Evolutionary conservation across 768 basidiomycete species (phyloP).

Genomic region (Ramaria sp.): DNA sequence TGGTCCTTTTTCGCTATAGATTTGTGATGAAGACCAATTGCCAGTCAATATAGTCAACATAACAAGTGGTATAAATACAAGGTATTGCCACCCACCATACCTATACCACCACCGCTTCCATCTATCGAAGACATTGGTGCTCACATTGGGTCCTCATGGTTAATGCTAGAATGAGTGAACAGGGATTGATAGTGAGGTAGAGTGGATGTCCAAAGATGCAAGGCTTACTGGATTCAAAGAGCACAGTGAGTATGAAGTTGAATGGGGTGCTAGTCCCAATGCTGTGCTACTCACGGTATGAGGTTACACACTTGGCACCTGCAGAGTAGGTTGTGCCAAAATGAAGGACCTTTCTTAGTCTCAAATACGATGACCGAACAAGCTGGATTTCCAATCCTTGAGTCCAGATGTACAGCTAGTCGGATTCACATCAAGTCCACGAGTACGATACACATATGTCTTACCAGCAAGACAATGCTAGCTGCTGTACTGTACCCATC

Average conservation of each 20-base stretch:
- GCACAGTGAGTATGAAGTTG: neutral
- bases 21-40: too few species aligned
- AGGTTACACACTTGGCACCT: neutral
- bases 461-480: neutral
- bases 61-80: too few species aligned
- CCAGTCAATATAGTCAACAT: too few species aligned
- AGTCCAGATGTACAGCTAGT: constrained; percentile 2
- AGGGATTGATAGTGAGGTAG: too few species aligned
- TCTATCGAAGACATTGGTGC: too few species aligned
- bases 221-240: neutral
- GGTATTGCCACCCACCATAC: too few species aligned
- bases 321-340: constrained; percentile 6
- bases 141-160: too few species aligned
- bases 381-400: constrained; percentile 1
- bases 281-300: neutral
- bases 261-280: neutral
- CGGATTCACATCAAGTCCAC: neutral
- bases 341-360: neutral
- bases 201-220: too few species aligned
- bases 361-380: neutral
- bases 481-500: neutral
- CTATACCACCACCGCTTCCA: too few species aligned
- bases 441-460: neutral
- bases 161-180: too few species aligned
- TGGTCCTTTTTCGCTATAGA: too few species aligned